A percentile compares a stretch with the other conserved stretches of the same genome.
Conservation (phyloP, 371 early-diverging fungal species). For the Mortierella sp. region DNA sequence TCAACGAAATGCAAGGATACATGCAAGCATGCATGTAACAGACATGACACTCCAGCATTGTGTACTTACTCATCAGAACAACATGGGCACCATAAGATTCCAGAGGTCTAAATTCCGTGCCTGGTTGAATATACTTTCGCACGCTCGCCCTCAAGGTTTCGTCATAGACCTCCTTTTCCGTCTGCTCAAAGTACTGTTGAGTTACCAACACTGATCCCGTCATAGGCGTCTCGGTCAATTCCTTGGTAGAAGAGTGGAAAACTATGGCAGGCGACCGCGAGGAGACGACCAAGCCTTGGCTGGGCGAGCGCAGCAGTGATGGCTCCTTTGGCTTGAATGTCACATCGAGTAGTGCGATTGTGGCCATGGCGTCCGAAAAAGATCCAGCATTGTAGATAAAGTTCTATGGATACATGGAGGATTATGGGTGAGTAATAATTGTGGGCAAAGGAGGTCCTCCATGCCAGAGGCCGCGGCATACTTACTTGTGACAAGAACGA, state of each 20-base stretch:
- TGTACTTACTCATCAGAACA: conserved; percentile 43
- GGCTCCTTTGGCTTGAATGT: conserved; percentile 53
- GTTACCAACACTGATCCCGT: conserved; percentile 40
- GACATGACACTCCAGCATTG: too few relatives aligned
- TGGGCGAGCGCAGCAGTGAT: conserved; percentile 21
- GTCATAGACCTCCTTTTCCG: conserved; percentile 30
- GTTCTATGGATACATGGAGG: conserved; percentile 32
- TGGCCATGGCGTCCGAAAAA: conserved; percentile 58
- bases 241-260: conserved; percentile 57
- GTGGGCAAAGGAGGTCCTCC: not conserved
- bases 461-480: too few relatives aligned
- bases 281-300: conserved; percentile 39
- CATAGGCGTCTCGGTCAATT: conserved; percentile 16
- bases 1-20: not conserved
- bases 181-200: conserved; percentile 42
- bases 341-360: conserved; percentile 60
- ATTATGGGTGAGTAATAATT: not conserved
- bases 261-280: conserved; percentile 57
- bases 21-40: not conserved
- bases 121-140: conserved; percentile 32
- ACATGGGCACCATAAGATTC: conserved; percentile 48
- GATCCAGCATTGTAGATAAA: conserved; percentile 56
- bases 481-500: conserved; percentile 58
- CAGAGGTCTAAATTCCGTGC: conserved; percentile 31
- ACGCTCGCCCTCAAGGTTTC: conserved; percentile 15